Conservation (phyloP, 805 yeast species). For the Zygosaccharomyces lentus region DNA sequence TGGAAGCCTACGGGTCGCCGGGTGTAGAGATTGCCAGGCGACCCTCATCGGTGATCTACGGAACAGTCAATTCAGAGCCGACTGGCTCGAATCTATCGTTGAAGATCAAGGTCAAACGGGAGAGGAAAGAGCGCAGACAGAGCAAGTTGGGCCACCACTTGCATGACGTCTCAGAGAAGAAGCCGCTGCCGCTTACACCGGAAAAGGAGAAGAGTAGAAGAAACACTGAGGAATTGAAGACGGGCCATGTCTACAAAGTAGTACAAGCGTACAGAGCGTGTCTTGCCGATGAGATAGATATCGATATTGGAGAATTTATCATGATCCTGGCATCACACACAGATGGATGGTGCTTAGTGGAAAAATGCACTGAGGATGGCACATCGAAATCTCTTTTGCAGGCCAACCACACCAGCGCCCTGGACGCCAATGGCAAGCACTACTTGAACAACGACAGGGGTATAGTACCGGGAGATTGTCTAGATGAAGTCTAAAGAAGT, state of each 20-base stretch:
- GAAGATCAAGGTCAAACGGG: constrained; percentile 1
- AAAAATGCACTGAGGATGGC: constrained; percentile 33
- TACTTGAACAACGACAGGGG: constrained; percentile 40
- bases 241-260: constrained; percentile 21
- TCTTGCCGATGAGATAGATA: constrained; percentile 37
- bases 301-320: constrained; percentile 33
- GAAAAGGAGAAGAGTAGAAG: constrained; percentile 1
- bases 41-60: constrained; percentile 15
- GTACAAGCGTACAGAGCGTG: constrained; percentile 28
- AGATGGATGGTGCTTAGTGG: constrained; percentile 44
- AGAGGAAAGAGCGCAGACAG: constrained; percentile 9
- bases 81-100: constrained; percentile 6
- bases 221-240: constrained; percentile 1
- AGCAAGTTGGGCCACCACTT: constrained; percentile 16
- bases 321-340: constrained; percentile 39
- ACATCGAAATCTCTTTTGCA: constrained; percentile 4
- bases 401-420: not conserved
- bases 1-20: not conserved
- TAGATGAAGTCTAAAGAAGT: constrained; percentile 12
- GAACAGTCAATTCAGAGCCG: constrained; percentile 12
- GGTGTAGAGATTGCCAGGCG: not conserved
- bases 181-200: constrained; percentile 27
- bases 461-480: constrained; percentile 39
- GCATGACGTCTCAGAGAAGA: constrained; percentile 14
- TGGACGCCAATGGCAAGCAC: constrained; percentile 14